Percentiles rank a stretch among this genome's conserved stretches.
These are phyloP conservation scores for Helenozyma rhizophorensis DNA, from an alignment of 805 yeast species.

Conservation along the genomic window DNA sequence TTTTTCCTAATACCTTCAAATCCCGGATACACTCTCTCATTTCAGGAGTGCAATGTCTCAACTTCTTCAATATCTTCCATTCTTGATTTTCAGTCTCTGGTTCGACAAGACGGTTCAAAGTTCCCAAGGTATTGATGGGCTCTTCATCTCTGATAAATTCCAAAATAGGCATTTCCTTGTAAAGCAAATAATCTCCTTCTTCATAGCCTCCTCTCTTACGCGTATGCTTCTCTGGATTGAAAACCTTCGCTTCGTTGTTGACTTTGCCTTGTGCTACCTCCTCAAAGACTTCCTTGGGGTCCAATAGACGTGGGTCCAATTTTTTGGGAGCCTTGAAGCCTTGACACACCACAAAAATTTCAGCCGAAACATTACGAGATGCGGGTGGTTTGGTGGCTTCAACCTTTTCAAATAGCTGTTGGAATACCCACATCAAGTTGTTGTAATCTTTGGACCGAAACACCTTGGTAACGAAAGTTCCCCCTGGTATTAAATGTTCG, in stretches of 20 bases:
- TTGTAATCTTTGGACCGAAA: constrained; percentile 99
- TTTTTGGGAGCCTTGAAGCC: constrained; percentile 96
- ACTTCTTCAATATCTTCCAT: constrained; percentile 64
- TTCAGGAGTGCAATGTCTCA: constrained; percentile 76
- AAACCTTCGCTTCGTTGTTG: constrained; percentile 84
- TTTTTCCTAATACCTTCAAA: constrained; percentile 88
- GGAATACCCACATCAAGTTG: constrained; percentile 95
- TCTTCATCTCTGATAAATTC: constrained; percentile 81
- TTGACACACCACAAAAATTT: constrained; percentile 94
- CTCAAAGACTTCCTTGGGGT: constrained; percentile 91
- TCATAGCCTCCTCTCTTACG: constrained; percentile 96
- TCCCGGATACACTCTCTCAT: constrained; percentile 82
- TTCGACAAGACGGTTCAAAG: constrained; percentile 61
- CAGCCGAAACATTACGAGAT: constrained; percentile 98
- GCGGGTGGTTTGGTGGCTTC: constrained; percentile 99
- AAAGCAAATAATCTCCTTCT: constrained; percentile 77
- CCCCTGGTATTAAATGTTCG: constrained; percentile 86
- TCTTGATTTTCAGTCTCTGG: constrained; percentile 55
- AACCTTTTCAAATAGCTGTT: constrained; percentile 90
- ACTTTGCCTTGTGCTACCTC: constrained; percentile 68
- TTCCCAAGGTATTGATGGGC: constrained; percentile 79
- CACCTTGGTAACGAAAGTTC: constrained; percentile 93
- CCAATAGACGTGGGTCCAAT: constrained; percentile 86
- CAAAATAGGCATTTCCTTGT: constrained; percentile 66
- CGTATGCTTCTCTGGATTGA: constrained; percentile 87